Evolutionary conservation across 768 basidiomycete species (phyloP).

Genomic region (Pleurotus platypus): DNA sequence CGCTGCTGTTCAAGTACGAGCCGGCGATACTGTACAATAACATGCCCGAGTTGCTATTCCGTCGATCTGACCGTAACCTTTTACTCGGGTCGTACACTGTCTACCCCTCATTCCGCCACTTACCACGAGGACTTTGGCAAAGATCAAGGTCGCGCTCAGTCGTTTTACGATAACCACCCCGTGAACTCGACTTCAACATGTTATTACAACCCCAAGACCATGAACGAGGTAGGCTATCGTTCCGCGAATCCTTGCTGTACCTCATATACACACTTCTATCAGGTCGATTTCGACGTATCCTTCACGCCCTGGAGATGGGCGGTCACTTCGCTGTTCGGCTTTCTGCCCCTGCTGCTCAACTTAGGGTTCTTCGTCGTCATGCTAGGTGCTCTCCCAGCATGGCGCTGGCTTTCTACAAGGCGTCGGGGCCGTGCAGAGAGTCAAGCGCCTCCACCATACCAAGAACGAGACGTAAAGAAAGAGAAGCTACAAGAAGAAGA

Average conservation of each 20-base stretch:
- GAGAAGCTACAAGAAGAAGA: no score
- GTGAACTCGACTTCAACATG: slow-evolving; percentile 14
- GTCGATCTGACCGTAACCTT: slow-evolving; percentile 11
- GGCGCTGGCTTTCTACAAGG: neutral
- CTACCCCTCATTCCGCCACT: slow-evolving; percentile 2
- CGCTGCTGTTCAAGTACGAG: slow-evolving; percentile 11
- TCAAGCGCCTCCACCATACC: no score
- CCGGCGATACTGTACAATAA: slow-evolving; percentile 9
- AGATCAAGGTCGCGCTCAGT: slow-evolving; percentile 4
- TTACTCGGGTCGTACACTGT: neutral
- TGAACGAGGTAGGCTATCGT: slow-evolving; percentile 6
- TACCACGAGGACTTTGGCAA: slow-evolving; percentile 14
- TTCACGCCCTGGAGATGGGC: slow-evolving; percentile 17
- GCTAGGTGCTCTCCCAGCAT: neutral
- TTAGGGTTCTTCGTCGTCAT: slow-evolving; percentile 6
- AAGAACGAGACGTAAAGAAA: no score
- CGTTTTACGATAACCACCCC: slow-evolving; percentile 10
- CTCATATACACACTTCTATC: neutral
- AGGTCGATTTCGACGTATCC: slow-evolving; percentile 11
- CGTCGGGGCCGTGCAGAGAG: neutral
- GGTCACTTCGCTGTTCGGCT: slow-evolving; percentile 15
- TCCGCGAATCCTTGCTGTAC: neutral
- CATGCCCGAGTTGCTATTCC: slow-evolving; percentile 14
- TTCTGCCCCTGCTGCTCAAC: slow-evolving; percentile 11
- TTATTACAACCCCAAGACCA: slow-evolving; percentile 14